Evolutionary conservation across 1,284 basidiomycete genomes (phyloP).

Genomic region (Leucoagaricus sp.): DNA sequence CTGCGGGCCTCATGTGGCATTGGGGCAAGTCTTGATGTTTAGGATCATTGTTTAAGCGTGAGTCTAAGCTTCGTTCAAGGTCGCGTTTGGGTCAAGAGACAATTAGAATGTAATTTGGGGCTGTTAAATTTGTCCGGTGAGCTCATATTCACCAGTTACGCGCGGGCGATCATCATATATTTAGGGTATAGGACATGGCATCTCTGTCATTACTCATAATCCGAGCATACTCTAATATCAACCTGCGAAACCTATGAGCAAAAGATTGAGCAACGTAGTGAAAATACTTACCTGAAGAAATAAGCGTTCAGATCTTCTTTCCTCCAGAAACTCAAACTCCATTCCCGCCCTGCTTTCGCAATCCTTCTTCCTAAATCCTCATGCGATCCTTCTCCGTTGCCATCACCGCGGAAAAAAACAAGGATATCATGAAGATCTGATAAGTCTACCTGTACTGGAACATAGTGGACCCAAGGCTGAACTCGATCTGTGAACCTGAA

Average conservation of each 20-base stretch:
- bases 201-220: constrained; percentile 50
- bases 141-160: not conserved
- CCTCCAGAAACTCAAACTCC: constrained; percentile 65
- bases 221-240: constrained; percentile 47
- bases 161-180: constrained; percentile 12
- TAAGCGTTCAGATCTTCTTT: constrained; percentile 67
- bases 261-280: not conserved
- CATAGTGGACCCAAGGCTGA: constrained; percentile 63
- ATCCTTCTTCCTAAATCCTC: constrained; percentile 59
- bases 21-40: not conserved
- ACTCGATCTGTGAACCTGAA: constrained; percentile 46
- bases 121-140: not conserved
- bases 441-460: constrained; percentile 60
- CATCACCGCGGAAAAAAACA: constrained; percentile 60
- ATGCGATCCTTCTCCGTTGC: constrained; percentile 50
- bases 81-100: not conserved
- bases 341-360: constrained; percentile 53
- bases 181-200: constrained; percentile 33
- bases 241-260: constrained; percentile 22
- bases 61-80: not conserved
- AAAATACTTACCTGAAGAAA: constrained; percentile 53
- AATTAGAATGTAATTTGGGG: not conserved
- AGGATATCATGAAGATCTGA: constrained; percentile 60
- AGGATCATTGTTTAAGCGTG: not conserved
- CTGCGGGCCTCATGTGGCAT: not conserved